Evolutionary conservation across 345 rosid genomes (phyloP).

Genomic region (Salix caprea): DNA sequence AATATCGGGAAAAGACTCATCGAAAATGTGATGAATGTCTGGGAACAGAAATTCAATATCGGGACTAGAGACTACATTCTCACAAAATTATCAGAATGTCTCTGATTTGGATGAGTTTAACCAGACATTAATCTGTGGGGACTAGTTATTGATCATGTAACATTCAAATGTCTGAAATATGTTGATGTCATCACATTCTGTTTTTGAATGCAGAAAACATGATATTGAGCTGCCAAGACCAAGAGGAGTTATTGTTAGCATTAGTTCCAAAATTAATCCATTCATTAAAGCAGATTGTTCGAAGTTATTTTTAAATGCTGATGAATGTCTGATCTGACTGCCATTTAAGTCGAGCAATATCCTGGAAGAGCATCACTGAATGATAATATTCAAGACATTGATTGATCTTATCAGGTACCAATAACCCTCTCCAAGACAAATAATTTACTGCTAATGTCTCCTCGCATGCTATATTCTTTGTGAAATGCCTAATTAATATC

Average conservation of each 20-base stretch:
- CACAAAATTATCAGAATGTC: neutral
- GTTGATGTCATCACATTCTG: no score
- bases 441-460: no score
- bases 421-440: no score
- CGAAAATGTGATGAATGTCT: neutral
- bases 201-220: no score
- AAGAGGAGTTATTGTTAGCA: neutral
- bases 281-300: neutral
- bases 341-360: neutral
- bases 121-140: neutral
- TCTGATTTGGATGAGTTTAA: neutral
- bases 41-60: neutral
- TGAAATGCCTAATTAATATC: no score
- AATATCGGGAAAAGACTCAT: no score
- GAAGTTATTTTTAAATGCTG: neutral
- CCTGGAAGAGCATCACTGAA: no score
- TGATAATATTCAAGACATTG: no score
- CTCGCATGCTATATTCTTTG: no score
- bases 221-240: no score
- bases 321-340: neutral
- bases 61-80: neutral
- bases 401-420: no score
- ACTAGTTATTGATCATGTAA: neutral
- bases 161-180: no score
- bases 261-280: neutral